Base-by-base conservation (phyloP, 1,284 basidiomycete genomes). In the Pterulicium gracile region DNA sequence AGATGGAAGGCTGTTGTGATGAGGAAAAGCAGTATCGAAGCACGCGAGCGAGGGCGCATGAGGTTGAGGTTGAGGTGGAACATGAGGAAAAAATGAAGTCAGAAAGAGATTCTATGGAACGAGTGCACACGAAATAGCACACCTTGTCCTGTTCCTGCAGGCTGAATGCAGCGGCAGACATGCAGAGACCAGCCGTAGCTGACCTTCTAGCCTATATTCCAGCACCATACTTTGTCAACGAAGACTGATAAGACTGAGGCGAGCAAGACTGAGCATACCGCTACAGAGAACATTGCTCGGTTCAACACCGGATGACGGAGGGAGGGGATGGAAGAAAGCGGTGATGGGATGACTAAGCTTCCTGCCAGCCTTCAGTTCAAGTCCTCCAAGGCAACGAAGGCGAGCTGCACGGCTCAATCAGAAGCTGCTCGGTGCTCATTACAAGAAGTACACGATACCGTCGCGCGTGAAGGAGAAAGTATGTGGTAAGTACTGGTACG, bases 1-100 rank as follows among this genome's bases (percentile, higher is more conserved):
- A 94, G 64, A 94, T 88, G 10, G 88, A 77, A 45, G 85, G 76
- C 88, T 92, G 56, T 21, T 32, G 7, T n/a, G n/a, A 32, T 32
- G 27, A 32, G 7, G 27, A 32, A 32, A n/a, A n/a, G 10, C 27
- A 32, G 7, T 7, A 10, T n/a, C 10, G 7, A 7, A 32, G n/a
- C 10, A 32, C 7, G n/a, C 7, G 27, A 10, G 7, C n/a, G 27
- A n/a, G 7, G 27, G 27, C 10, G 10, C 10, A 32, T 32, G 7
- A 7, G 36, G 19, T 15, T 39, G 5, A 39, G 36, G 7, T 15
- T 39, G n/a, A 7, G 36, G n/a, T 15, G n/a, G 19, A 39, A 39
- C 19, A 32, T 32, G n/a, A 10, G 27, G n/a, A 32, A 15, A 17
- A 39, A 5, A 39, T 39, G 15, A 18, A 10, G n/a, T 39, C 5